Base-by-base conservation (phyloP, 176 grass and related monocot species). In the Hyparrhenia diplandra region DNA sequence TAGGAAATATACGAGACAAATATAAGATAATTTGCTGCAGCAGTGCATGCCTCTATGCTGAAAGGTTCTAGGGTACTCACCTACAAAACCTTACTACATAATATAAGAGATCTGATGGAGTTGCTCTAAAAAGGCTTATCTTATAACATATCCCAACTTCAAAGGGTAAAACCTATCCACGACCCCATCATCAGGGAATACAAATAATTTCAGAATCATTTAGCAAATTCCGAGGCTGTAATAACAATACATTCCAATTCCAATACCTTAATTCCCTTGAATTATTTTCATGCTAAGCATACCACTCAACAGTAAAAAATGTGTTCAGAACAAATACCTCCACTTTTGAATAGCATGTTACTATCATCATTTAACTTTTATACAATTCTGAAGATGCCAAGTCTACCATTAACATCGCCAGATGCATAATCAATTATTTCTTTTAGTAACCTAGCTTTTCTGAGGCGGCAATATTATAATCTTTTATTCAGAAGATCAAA, bases 371-470 rank as follows among this genome's bases (percentile, higher is more conserved):
- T 40, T 46, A 18, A 28, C 28, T 18, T 34, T 52, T 69, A 29
- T 6, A 84, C 18, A 42, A 51, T 30, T 67, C 14, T 32, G n/a
- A 18, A 83, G 11, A 76, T 84, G 28, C 40, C 36, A 51, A 77
- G 69, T 69, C 63, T 58, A 67, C 60, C 42, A 34, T 11, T 83
- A 63, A 62, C 25, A 42, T 75, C 2, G 42, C 71, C 67, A 82
- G 11, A 85, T n/a, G 25, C 34, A 85, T 60, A 64, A 72, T 27
- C 13, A 76, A 81, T 71, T 77, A 20, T 73, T 89, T 88, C 28
- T 74, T 51, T 49, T 20, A 45, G 59, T 62, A 73, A 73, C 78
- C 29, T 86, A 58, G 34, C 45, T 73, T 85, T 81, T 34, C 39
- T 40, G 39, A 73, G 78, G 43, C 42, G 18, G 41, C 28, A 78